Percentiles rank a stretch among this genome's conserved stretches.
Evolutionary conservation across 768 basidiomycete species (phyloP).

Genomic region (Trametes cubensis): DNA sequence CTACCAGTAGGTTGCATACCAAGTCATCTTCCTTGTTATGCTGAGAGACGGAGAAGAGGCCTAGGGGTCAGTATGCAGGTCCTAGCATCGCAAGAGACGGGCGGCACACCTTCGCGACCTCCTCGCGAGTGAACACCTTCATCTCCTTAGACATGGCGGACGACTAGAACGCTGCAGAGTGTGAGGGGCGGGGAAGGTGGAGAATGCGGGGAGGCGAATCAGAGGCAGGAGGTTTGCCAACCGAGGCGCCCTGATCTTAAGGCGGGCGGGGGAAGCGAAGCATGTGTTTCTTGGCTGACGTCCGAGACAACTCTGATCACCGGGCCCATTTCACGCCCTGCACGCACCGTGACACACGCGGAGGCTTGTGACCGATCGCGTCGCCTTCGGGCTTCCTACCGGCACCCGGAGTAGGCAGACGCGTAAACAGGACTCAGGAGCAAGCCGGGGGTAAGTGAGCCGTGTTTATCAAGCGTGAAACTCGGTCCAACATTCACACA

Average conservation of each 20-base stretch:
- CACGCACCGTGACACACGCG: constrained; percentile 10
- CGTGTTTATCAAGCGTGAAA: too few species aligned
- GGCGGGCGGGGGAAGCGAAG: constrained; percentile 3
- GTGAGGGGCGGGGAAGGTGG: neutral
- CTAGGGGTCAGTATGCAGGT: constrained; percentile 6
- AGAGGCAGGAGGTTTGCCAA: constrained; percentile 12
- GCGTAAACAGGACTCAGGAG: too few species aligned
- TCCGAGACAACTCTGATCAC: constrained; percentile 14
- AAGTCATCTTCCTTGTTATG: constrained; percentile 82
- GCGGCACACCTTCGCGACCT: constrained; percentile 68
- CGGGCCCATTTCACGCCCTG: constrained; percentile 6
- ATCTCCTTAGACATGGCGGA: constrained; percentile 35
- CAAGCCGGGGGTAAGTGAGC: too few species aligned
- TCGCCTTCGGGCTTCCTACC: neutral
- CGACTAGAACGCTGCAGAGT: neutral
- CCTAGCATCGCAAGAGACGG: neutral
- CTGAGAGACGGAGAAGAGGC: constrained; percentile 38
- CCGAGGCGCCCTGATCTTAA: constrained; percentile 8
- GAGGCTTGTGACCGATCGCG: constrained; percentile 17
- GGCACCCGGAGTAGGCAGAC: neutral
- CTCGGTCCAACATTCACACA: too few species aligned
- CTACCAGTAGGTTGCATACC: constrained; percentile 41
- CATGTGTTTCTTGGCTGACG: constrained; percentile 21
- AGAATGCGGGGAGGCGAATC: constrained; percentile 19
- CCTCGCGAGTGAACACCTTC: constrained; percentile 60